Percentiles rank a stretch among this genome's conserved stretches.
phyloP scores from a whole-genome alignment of 2,329 filamentous ascomycete genomes.

The Botrytis deweyae region DNA sequence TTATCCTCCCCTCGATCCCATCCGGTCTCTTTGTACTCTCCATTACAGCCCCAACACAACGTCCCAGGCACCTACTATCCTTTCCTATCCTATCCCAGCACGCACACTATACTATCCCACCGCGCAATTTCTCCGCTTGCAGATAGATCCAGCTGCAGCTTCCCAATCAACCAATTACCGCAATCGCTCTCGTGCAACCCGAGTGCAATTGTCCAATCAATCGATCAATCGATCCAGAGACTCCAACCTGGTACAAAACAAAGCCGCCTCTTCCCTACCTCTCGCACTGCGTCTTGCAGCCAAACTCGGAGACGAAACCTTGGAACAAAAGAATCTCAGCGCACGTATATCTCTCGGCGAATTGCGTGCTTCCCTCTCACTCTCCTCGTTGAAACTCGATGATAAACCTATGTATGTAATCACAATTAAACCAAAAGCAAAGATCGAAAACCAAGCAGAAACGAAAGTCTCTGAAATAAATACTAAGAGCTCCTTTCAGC shows the following conservation, averaged over 20 bases:
- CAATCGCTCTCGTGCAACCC: background rate
- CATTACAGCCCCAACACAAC: background rate
- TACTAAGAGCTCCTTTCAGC: background rate
- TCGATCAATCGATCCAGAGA: background rate
- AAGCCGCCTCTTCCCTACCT: background rate
- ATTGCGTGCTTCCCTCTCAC: background rate
- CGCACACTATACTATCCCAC: background rate
- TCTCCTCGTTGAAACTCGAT: background rate
- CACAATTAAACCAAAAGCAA: background rate
- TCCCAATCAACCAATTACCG: background rate
- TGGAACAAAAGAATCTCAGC: background rate
- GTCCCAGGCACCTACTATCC: background rate
- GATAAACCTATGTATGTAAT: background rate
- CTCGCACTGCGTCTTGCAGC: background rate
- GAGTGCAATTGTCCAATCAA: background rate
- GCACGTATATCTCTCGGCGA: background rate
- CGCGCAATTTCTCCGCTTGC: constrained; percentile 15
- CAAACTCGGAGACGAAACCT: background rate
- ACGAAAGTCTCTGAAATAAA: background rate
- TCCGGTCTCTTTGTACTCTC: background rate
- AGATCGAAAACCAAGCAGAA: background rate
- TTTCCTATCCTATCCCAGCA: background rate
- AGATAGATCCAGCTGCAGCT: background rate
- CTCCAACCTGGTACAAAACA: background rate
- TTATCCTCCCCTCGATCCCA: too few species aligned